Evolutionary conservation across 2,329 filamentous ascomycete species (phyloP), one percentile per base, ranked within the genome.

Genomic region (Zasmidium angulare): DNA sequence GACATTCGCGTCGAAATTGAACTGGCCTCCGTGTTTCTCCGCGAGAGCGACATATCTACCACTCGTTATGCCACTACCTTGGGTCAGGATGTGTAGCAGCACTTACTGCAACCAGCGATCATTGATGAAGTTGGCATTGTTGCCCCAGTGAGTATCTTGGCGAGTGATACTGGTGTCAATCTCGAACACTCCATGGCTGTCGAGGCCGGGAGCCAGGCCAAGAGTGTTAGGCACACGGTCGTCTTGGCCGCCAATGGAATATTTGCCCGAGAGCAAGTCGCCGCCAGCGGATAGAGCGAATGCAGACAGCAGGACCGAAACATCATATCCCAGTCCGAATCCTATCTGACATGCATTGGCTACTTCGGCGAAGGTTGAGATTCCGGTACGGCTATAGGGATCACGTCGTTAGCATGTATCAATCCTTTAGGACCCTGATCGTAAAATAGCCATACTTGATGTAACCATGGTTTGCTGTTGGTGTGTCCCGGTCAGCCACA

Each of bases 231-330:
- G 66, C 3, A 68, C 64, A 31, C 65, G 60, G 43, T 52, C 46
- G 54, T 63, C 62, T 24, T 55, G 53, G 24, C 66, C 64, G 19
- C 63, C 66, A 47, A 68, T 67, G 43, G 55, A 50, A 53, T 67
- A 68, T 46, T 65, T 68, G 26, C 66, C 66, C 23, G 59, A 64
- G 9, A 52, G 23, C 22, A 68, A 61, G 46, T 68, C 66, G 49
- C 66, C 66, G 22, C 66, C 66, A 47, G 66, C 64, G 7, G 67
- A 56, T 26, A 68, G 59, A 26, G 62, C 66, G 31, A 68, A 56
- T n/a, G 62, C 66, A 40, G 60, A 62, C n/a, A 68, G 55, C 52
- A 68, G 63, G 49, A 63, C 58, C 47, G 58, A 58, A 3, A 65
- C 55, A 54, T 61, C 60, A 46, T 63, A 68, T 22, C 46, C 46